A percentile compares a stretch with the other conserved stretches of the same genome.
phyloP scores from a whole-genome alignment of 495 filamentous ascomycete genomes.

The Pyronema domesticum region DNA sequence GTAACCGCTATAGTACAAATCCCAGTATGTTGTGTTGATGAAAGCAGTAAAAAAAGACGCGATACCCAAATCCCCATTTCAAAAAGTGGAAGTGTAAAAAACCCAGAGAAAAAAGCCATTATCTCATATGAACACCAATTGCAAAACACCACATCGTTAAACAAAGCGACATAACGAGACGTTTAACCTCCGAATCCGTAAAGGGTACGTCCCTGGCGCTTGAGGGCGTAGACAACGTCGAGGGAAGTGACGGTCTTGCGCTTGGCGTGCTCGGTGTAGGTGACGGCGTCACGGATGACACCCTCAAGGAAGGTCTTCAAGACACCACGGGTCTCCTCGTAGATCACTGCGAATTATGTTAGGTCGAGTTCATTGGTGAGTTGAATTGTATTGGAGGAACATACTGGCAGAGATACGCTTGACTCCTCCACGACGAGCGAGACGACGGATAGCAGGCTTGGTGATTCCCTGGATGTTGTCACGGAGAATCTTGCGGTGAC shows the following conservation, averaged over 20 bases:
- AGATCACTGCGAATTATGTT: conserved; percentile 42
- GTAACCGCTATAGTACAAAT: conserved; percentile 3
- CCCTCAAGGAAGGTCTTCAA: conserved; percentile 99
- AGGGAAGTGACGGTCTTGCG: conserved; percentile 93
- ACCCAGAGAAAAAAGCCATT: conserved; percentile 7
- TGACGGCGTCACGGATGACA: conserved; percentile 98
- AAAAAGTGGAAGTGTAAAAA: not conserved
- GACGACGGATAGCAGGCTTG: conserved; percentile 99
- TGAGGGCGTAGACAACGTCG: conserved; percentile 89
- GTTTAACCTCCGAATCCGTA: conserved; percentile 97
- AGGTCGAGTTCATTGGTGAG: not conserved
- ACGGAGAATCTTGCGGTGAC: conserved; percentile 87
- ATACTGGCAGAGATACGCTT: conserved; percentile 99
- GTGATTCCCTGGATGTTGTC: conserved; percentile 49
- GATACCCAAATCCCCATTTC: not conserved
- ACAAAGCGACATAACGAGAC: not conserved
- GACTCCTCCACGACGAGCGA: conserved; percentile 98
- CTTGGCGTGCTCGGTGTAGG: conserved; percentile 94
- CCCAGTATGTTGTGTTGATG: not conserved
- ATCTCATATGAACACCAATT: conserved; percentile 9
- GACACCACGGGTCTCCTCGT: conserved; percentile 99
- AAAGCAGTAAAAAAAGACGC: conserved; percentile 1
- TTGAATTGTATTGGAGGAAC: conserved; percentile 11
- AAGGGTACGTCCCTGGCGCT: conserved; percentile 87
- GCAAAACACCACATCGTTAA: conserved; percentile 1